These are phyloP conservation scores for Rugonectria rugulosa DNA, from an alignment of 2,329 filamentous ascomycete species.

Conservation along the genomic window DNA sequence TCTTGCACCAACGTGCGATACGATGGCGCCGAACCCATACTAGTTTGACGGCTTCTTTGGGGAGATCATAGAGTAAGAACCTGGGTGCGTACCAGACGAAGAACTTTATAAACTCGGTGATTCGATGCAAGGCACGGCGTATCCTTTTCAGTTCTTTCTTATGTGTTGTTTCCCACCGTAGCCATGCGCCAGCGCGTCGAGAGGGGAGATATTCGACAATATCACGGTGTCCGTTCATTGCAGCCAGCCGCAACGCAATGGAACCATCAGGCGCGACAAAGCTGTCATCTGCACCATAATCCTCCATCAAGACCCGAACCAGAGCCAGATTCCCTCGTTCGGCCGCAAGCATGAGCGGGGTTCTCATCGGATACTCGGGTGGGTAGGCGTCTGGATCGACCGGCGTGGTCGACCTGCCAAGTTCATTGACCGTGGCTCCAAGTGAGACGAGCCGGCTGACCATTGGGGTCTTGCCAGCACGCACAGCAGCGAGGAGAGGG, in stretches of 20 bases:
- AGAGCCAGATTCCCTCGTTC: slow-evolving; percentile 49
- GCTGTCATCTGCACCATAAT: slow-evolving; percentile 51
- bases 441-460: slow-evolving; percentile 45
- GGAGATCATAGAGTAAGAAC: slow-evolving; percentile 39
- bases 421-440: slow-evolving; percentile 45
- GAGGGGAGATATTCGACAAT: slow-evolving; percentile 52
- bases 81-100: slow-evolving; percentile 43
- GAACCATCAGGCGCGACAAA: slow-evolving; percentile 55
- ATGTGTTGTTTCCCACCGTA: slow-evolving; percentile 46
- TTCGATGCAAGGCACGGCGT: slow-evolving; percentile 28
- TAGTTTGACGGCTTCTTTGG: slow-evolving; percentile 25
- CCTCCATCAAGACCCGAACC: slow-evolving; percentile 50
- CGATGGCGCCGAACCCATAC: slow-evolving; percentile 37
- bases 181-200: slow-evolving; percentile 48
- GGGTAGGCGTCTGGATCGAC: not conserved
- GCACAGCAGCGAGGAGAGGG: slow-evolving; percentile 48
- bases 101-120: slow-evolving; percentile 36
- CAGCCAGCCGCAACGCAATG: slow-evolving; percentile 54
- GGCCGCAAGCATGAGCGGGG: slow-evolving; percentile 55
- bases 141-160: slow-evolving; percentile 38
- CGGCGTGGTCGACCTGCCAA: slow-evolving; percentile 21
- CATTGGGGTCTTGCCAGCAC: slow-evolving; percentile 39
- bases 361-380: slow-evolving; percentile 45
- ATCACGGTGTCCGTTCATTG: slow-evolving; percentile 49
- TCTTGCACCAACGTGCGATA: slow-evolving; percentile 43